A percentile compares a stretch with the other conserved stretches of the same genome.
phyloP scores from a whole-genome alignment of 306 rosid species.

The Casuarina cunninghamiana region DNA sequence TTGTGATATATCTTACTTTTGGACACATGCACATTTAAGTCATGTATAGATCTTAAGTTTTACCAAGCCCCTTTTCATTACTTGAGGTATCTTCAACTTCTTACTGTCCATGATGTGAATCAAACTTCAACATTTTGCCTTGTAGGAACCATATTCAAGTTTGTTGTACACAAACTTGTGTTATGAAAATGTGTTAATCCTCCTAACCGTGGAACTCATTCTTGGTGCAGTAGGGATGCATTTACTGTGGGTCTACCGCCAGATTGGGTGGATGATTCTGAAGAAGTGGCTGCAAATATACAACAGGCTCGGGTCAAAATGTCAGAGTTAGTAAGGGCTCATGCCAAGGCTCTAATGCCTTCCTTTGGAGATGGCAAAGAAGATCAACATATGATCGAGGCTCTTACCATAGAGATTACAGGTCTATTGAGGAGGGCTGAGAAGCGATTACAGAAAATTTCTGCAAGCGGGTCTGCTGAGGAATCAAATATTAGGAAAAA shows the following conservation, averaged over 20 bases:
- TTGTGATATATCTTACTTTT: not conserved
- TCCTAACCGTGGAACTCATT: constrained; percentile 18
- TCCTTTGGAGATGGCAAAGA: constrained; percentile 75
- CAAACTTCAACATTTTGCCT: not conserved
- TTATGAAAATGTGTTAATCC: constrained; percentile 16
- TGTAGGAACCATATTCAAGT: constrained; percentile 1
- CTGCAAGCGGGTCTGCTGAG: constrained; percentile 60
- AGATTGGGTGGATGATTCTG: constrained; percentile 82
- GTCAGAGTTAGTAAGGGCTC: constrained; percentile 66
- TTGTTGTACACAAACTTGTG: not conserved
- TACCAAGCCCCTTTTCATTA: not conserved
- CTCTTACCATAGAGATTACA: constrained; percentile 68
- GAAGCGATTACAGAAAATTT: constrained; percentile 55
- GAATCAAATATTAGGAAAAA: constrained; percentile 68
- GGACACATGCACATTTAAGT: not conserved
- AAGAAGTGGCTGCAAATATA: constrained; percentile 59
- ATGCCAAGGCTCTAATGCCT: constrained; percentile 71
- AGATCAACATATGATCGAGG: constrained; percentile 60
- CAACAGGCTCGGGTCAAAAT: constrained; percentile 58
- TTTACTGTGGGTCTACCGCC: constrained; percentile 76
- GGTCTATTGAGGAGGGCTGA: constrained; percentile 62
- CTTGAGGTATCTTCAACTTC: not conserved
- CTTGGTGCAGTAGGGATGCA: constrained; percentile 57
- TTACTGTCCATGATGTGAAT: not conserved
- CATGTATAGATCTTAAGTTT: not conserved